Percentiles rank a stretch among this genome's conserved stretches.
phyloP scores from a whole-genome alignment of 345 rosid genomes.

The Dipteronia sinensis region DNA sequence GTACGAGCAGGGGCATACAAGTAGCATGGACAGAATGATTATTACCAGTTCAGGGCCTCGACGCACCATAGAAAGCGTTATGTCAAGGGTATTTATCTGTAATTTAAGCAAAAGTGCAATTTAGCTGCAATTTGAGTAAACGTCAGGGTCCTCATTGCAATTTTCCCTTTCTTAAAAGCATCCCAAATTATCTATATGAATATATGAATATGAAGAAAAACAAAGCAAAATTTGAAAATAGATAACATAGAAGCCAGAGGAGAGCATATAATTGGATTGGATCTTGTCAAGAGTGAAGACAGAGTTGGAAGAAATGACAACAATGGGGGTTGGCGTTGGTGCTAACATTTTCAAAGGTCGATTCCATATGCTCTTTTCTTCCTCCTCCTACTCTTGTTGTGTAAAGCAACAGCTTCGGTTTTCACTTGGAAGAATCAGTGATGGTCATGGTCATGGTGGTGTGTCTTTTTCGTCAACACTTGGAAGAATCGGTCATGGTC shows the following conservation, averaged over 20 bases:
- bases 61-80: neutral
- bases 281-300: too few species aligned
- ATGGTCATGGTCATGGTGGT: neutral
- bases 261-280: too few species aligned
- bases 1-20: neutral
- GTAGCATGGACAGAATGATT: too few species aligned
- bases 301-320: slow-evolving; percentile 1
- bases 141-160: too few species aligned
- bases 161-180: too few species aligned
- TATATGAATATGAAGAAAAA: too few species aligned
- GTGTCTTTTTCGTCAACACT: neutral
- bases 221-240: too few species aligned
- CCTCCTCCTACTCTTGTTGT: neutral
- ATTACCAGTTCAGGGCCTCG: neutral
- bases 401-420: neutral
- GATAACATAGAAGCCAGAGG: too few species aligned
- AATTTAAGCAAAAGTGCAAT: too few species aligned
- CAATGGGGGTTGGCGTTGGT: neutral
- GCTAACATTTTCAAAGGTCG: slow-evolving; percentile 14
- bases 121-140: too few species aligned
- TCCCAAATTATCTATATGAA: too few species aligned
- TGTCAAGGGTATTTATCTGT: too few species aligned
- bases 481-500: neutral
- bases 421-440: neutral
- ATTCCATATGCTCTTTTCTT: neutral